Conservation (phyloP, 768 basidiomycete species). For the Mycena haematopus region DNA sequence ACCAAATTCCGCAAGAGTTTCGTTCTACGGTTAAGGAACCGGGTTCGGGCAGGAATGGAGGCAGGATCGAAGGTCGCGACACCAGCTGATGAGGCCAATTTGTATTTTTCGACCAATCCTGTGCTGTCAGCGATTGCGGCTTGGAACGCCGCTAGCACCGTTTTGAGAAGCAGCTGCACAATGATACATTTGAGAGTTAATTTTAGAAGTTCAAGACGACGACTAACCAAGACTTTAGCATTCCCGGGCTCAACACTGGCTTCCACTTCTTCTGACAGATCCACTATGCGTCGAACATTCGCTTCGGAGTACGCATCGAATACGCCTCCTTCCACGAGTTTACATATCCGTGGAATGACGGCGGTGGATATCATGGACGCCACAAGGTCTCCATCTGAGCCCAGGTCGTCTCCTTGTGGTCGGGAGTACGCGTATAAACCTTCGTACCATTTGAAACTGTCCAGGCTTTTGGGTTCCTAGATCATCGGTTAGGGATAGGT, state of each 20-base stretch:
- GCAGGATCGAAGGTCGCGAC: slow-evolving; percentile 73
- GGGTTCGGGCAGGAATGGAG: slow-evolving; percentile 70
- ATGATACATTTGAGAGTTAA: neutral
- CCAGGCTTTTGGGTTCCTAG: slow-evolving; percentile 63
- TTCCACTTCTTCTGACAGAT: slow-evolving; percentile 83
- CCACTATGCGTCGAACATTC: slow-evolving; percentile 66
- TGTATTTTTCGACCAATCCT: slow-evolving; percentile 56
- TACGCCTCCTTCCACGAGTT: slow-evolving; percentile 77
- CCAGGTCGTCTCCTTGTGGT: slow-evolving; percentile 54
- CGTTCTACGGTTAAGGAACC: slow-evolving; percentile 67
- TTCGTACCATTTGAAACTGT: slow-evolving; percentile 86
- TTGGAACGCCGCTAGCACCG: slow-evolving; percentile 59
- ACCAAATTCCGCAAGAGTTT: slow-evolving; percentile 81
- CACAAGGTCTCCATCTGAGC: slow-evolving; percentile 87
- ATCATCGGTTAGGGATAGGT: neutral
- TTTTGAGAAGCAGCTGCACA: slow-evolving; percentile 61
- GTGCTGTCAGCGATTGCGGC: slow-evolving; percentile 59
- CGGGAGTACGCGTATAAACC: slow-evolving; percentile 81
- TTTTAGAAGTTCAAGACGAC: slow-evolving; percentile 4
- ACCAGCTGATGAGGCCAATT: slow-evolving; percentile 34
- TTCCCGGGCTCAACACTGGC: slow-evolving; percentile 70
- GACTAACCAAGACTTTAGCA: slow-evolving; percentile 65
- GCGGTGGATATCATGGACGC: slow-evolving; percentile 88
- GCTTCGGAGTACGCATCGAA: slow-evolving; percentile 80
- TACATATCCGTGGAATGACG: slow-evolving; percentile 76